Base-by-base conservation (phyloP, 352 stramenopile genomes). In the Phytophthora idaei region DNA sequence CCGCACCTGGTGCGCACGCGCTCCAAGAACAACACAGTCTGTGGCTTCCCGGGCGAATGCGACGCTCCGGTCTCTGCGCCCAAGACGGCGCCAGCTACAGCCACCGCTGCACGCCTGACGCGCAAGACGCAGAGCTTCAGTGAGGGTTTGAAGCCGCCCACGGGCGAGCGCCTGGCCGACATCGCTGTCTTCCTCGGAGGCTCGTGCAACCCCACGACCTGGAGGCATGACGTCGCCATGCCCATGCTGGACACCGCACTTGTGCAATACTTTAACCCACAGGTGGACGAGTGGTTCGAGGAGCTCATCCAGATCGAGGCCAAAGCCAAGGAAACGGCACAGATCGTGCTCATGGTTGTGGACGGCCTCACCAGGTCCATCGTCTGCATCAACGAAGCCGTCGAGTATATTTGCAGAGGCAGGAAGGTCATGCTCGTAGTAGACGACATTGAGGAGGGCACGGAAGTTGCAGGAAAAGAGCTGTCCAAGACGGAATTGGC, bases 191-290 rank as follows among this genome's bases (percentile, higher is more conserved):
- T 97, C 65, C 80, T 95, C 8, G 90, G 80, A 5, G 90, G 90
- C 1, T 94, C 87, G 7, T 97, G 90, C 67, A 96, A 96, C 69
- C 90, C 90, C 32, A 97, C 90, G 57, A 96, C 84, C 4, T 97
- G 90, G 90, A 76, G 90, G 15, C 72, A 69, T 12, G 90, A 97
- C 42, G 67, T 86, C 3, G 87, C 89, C 12, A 83, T 97, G 12
- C 90, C 90, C 12, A 52, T 92, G 41, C 80, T 97, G 9, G 77
- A 92, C 10, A 74, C 65, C 0, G 83, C 83, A 4, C 60, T 71
- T 21, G 82, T 97, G 44, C 77, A 72, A 15, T 97, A 90, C 69
- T 97, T 85, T 65, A 96, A 97, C 58, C 90, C 90, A 12, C 90
- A 97, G 61, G 90, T 97, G 32, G 90, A 96, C 60, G 87, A 97